These are phyloP conservation scores for Fraxinus americana DNA, from an alignment of 257 asterid species.

Conservation along the genomic window DNA sequence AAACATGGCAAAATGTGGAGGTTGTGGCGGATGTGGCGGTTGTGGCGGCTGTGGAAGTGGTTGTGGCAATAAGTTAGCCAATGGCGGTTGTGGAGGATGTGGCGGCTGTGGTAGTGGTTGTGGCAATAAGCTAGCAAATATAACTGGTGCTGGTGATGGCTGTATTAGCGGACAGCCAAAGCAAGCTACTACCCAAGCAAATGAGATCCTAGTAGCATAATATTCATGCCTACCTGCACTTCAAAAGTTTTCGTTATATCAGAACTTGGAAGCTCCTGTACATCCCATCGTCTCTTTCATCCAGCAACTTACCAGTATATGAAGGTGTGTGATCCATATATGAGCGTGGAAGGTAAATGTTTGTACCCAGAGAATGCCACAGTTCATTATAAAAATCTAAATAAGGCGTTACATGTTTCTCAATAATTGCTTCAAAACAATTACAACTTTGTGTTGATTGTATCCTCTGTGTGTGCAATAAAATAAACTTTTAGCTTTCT, in stretches of 20 bases:
- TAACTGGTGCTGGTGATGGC: not conserved
- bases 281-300: not conserved
- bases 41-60: conserved; percentile 33
- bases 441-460: conserved; percentile 10
- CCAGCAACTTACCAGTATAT: not conserved
- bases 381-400: not conserved
- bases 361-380: not conserved
- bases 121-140: conserved; percentile 10
- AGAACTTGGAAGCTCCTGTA: conserved; percentile 6
- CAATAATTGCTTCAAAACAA: conserved; percentile 1
- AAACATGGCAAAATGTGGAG: conserved; percentile 1
- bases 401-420: not conserved
- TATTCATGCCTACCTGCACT: not conserved
- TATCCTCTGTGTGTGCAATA: not conserved
- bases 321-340: not conserved
- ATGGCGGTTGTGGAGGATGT: conserved; percentile 31
- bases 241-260: not conserved
- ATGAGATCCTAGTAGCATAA: conserved; percentile 30
- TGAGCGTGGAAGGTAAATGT: not conserved
- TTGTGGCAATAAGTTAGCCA: conserved; percentile 20
- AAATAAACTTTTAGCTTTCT: not conserved
- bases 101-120: conserved; percentile 30
- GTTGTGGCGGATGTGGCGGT: conserved; percentile 29
- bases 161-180: not conserved
- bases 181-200: conserved; percentile 17